phyloP scores from a whole-genome alignment of 768 basidiomycete genomes.

The Tulasnella sp. region DNA sequence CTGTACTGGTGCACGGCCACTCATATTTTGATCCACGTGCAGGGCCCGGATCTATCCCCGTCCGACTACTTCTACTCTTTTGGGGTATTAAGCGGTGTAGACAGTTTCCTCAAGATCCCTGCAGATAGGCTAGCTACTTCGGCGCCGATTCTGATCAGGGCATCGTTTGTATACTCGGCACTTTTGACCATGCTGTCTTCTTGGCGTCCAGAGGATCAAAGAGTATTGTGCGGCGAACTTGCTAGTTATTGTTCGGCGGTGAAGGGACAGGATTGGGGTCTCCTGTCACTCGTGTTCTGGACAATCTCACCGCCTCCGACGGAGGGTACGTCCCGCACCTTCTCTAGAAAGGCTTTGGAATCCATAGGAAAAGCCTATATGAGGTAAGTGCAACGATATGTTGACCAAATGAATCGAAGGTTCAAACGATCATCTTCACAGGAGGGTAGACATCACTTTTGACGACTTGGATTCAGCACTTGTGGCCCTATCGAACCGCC shows the following conservation, averaged over 20 bases:
- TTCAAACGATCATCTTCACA: not conserved
- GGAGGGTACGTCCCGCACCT: not conserved
- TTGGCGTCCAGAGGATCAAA: not conserved
- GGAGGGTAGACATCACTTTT: not conserved
- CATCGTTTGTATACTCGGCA: not conserved
- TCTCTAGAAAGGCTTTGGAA: not conserved
- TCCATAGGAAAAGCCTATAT: not conserved
- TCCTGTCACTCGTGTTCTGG: not conserved
- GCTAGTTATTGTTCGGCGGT: not conserved
- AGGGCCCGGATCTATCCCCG: not conserved
- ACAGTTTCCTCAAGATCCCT: not conserved
- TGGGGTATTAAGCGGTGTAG: not conserved
- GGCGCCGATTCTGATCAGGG: not conserved
- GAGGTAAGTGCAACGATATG: not conserved
- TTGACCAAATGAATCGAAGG: not conserved
- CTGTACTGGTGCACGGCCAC: not conserved
- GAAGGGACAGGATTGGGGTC: not conserved
- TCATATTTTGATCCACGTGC: not conserved
- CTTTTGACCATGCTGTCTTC: not conserved
- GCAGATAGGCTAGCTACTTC: not conserved
- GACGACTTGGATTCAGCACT: not conserved
- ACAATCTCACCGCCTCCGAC: not conserved
- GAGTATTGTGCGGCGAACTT: not conserved
- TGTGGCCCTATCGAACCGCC: not conserved
- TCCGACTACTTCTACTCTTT: not conserved